Base-by-base conservation (phyloP, 768 basidiomycete species). In the Psilocybe tampanensis region DNA sequence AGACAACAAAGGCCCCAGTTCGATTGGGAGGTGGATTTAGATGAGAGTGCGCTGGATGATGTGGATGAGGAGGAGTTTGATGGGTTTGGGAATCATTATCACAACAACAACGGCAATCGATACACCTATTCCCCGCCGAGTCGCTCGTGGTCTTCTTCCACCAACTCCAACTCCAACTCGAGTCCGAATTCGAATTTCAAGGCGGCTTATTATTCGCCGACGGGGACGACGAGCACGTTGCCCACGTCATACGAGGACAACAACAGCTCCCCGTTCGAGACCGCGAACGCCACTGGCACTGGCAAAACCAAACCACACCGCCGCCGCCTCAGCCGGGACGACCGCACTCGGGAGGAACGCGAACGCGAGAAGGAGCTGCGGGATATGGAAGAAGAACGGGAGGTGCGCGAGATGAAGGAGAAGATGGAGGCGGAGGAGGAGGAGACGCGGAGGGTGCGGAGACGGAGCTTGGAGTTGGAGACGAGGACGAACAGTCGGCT, bases 241-340 rank as follows among this genome's bases (percentile, higher is more conserved):
- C 70, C 54, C 18, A 67, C 64, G 12, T 71, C 70, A 0, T 66
- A 60, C 58, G 72, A 72, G 44, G 66, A 66, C 0, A 66, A 66
- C 9, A 71, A 72, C 44, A n/a, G n/a, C n/a, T n/a, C n/a, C n/a
- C n/a, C n/a, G n/a, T n/a, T n/a, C n/a, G n/a, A n/a, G n/a, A n/a
- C n/a, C n/a, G n/a, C n/a, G n/a, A n/a, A n/a, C n/a, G n/a, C n/a
- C n/a, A 0, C 52, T 71, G 22, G 64, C 63, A 22, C 70, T 60
- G 56, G 32, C 61, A 55, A 67, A 70, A 5, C 57, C 64, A 66
- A 39, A 43, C 54, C 52, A 58, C 57, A 58, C 44, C 15, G 56
- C 8, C 42, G 61, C 44, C 19, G 61, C 41, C 29, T 60, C 41
- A 53, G 56, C 12, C 58, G 54, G 53, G 56, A 56, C 21, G 59